Percentiles rank a stretch among this genome's conserved stretches.
Evolutionary conservation across 257 asterid species (phyloP).

Genomic region (Solanum acaule): DNA sequence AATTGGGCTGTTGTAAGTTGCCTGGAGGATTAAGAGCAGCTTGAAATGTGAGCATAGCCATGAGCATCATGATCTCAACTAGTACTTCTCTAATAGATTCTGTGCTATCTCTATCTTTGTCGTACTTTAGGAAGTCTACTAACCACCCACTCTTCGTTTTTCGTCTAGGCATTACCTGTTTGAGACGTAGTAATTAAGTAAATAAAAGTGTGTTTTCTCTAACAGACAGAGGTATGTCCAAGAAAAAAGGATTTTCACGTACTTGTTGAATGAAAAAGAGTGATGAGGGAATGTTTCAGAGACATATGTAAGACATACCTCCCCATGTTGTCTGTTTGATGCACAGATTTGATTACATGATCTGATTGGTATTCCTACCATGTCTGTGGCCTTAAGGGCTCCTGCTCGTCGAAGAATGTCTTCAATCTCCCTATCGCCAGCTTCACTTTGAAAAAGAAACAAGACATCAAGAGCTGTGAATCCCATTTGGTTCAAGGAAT

Average conservation of each 20-base stretch:
- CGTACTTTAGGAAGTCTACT: conserved; percentile 8
- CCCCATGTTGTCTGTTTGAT: neutral
- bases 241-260: neutral
- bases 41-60: conserved; percentile 40
- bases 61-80: conserved; percentile 30
- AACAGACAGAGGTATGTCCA: neutral
- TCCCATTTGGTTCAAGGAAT: conserved; percentile 24
- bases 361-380: neutral
- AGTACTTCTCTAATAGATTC: conserved; percentile 25
- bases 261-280: neutral
- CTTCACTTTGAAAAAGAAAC: neutral
- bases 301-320: neutral
- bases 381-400: neutral
- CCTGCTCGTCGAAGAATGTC: conserved; percentile 4
- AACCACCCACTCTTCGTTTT: neutral
- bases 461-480: conserved; percentile 36
- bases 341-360: neutral
- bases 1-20: conserved; percentile 28
- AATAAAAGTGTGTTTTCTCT: neutral
- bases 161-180: neutral
- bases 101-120: conserved; percentile 19
- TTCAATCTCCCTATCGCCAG: conserved; percentile 11
- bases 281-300: neutral
- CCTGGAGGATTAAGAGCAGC: conserved; percentile 62
- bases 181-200: neutral